These are phyloP conservation scores for Ogataea angusta DNA, from an alignment of 805 yeast species.

Conservation along the genomic window DNA sequence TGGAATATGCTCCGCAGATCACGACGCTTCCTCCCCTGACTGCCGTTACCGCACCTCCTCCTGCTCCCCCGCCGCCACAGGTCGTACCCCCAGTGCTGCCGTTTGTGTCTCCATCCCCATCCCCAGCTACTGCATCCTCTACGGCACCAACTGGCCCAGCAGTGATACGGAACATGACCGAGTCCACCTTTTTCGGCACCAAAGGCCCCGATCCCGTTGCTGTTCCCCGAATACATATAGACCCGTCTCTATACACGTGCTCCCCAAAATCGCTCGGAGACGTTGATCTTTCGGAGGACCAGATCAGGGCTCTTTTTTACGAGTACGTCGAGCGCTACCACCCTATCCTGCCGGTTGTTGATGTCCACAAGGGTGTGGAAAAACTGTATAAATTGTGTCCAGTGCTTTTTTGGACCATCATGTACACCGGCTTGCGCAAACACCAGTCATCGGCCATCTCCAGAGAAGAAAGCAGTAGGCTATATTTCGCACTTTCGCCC, in stretches of 20 bases:
- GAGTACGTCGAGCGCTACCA: constrained; percentile 81
- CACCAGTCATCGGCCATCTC: constrained; percentile 33
- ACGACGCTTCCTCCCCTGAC: constrained; percentile 13
- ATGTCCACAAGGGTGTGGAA: constrained; percentile 78
- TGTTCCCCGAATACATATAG: constrained; percentile 17
- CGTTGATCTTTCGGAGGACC: constrained; percentile 55
- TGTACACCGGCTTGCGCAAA: constrained; percentile 79
- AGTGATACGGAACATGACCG: constrained; percentile 19
- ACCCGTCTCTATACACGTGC: constrained; percentile 42
- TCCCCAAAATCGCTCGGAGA: constrained; percentile 70
- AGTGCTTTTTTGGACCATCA: constrained; percentile 88
- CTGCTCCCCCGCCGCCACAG: constrained; percentile 2
- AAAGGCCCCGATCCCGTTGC: constrained; percentile 17
- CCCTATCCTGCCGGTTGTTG: constrained; percentile 83
- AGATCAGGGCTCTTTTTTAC: constrained; percentile 57
- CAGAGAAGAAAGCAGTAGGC: constrained; percentile 28
- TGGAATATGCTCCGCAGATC: constrained; percentile 15
- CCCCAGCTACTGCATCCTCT: constrained; percentile 10
- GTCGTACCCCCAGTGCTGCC: constrained; percentile 5
- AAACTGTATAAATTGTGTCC: constrained; percentile 77
- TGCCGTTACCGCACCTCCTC: not conserved
- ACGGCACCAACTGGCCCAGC: constrained; percentile 16
- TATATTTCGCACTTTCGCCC: constrained; percentile 64
- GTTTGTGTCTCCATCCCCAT: constrained; percentile 12
- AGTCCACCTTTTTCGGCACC: constrained; percentile 16